Evolutionary conservation across 2,329 filamentous ascomycete species (phyloP).

Genomic region (Alternaria sp.): DNA sequence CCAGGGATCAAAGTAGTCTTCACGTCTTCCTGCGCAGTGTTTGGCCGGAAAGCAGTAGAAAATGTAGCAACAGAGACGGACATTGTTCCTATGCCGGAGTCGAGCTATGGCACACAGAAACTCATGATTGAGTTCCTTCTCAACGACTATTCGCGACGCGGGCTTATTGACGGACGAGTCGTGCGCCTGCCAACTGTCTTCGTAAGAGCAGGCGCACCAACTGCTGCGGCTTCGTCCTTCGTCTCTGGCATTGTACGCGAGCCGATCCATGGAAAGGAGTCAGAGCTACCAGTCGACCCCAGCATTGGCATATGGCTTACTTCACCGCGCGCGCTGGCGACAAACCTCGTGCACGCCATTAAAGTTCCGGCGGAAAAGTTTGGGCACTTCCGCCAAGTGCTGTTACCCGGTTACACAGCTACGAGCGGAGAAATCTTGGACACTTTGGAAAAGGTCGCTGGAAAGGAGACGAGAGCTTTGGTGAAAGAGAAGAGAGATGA

Average conservation of each 20-base stretch:
- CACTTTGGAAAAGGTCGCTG: slow-evolving; percentile 61
- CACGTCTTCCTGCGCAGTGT: slow-evolving; percentile 68
- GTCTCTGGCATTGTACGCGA: slow-evolving; percentile 70
- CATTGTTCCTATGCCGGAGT: slow-evolving; percentile 65
- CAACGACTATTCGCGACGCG: slow-evolving; percentile 67
- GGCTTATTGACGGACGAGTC: slow-evolving; percentile 63
- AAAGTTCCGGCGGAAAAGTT: slow-evolving; percentile 59
- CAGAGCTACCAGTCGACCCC: slow-evolving; percentile 58
- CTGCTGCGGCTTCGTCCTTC: slow-evolving; percentile 68
- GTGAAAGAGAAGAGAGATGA: slow-evolving; percentile 60
- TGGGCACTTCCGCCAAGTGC: slow-evolving; percentile 58
- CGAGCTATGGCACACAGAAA: slow-evolving; percentile 69
- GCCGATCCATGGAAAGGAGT: slow-evolving; percentile 62
- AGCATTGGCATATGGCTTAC: slow-evolving; percentile 65
- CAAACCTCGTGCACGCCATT: slow-evolving; percentile 61
- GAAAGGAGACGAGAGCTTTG: slow-evolving; percentile 57
- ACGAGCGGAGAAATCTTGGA: slow-evolving; percentile 64
- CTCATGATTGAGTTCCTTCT: slow-evolving; percentile 66
- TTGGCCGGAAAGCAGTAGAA: slow-evolving; percentile 62
- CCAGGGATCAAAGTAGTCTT: slow-evolving; percentile 66
- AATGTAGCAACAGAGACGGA: slow-evolving; percentile 44
- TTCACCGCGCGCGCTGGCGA: slow-evolving; percentile 60
- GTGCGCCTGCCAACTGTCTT: slow-evolving; percentile 68
- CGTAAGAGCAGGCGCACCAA: slow-evolving; percentile 66
- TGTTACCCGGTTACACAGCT: slow-evolving; percentile 61